Evolutionary conservation across 345 rosid genomes (phyloP).

Genomic region (Crucihimalaya himalaica): DNA sequence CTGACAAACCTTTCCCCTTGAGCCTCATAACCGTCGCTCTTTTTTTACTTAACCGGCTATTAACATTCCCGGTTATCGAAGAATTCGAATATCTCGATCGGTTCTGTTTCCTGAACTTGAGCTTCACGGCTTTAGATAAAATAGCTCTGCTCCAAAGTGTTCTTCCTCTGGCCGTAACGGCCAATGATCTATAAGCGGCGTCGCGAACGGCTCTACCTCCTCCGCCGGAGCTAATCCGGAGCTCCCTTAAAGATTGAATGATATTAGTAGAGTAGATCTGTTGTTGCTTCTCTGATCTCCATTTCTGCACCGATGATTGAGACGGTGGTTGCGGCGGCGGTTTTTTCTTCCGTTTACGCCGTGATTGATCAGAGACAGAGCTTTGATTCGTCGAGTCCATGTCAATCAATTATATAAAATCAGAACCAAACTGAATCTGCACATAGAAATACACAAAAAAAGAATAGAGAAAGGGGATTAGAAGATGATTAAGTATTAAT

Average conservation of each 20-base stretch:
- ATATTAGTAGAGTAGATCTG: constrained; percentile 78
- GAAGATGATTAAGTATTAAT: neutral
- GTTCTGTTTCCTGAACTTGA: constrained; percentile 70
- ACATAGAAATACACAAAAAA: neutral
- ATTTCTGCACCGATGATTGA: constrained; percentile 41
- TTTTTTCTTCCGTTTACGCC: constrained; percentile 69
- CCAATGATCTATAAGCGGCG: constrained; percentile 70
- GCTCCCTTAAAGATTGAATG: constrained; percentile 61
- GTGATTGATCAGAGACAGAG: constrained; percentile 46
- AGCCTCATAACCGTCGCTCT: constrained; percentile 63
- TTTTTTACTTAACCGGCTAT: constrained; percentile 57
- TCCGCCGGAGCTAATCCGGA: constrained; percentile 43
- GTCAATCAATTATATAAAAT: neutral
- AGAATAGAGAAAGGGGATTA: constrained; percentile 1
- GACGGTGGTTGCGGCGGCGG: neutral
- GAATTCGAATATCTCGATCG: constrained; percentile 43
- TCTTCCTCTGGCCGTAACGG: constrained; percentile 74
- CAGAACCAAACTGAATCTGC: neutral
- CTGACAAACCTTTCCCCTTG: constrained; percentile 59
- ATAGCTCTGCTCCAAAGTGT: constrained; percentile 94
- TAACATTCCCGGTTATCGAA: constrained; percentile 33
- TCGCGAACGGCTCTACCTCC: constrained; percentile 61
- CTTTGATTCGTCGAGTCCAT: constrained; percentile 42
- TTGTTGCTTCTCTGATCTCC: constrained; percentile 82
- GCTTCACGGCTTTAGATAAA: constrained; percentile 58